Evolutionary conservation across 192 early-diverging fungal genomes (phyloP), one percentile per base, ranked within the genome.

Genomic region (Rhizoclosmatium globosum): DNA sequence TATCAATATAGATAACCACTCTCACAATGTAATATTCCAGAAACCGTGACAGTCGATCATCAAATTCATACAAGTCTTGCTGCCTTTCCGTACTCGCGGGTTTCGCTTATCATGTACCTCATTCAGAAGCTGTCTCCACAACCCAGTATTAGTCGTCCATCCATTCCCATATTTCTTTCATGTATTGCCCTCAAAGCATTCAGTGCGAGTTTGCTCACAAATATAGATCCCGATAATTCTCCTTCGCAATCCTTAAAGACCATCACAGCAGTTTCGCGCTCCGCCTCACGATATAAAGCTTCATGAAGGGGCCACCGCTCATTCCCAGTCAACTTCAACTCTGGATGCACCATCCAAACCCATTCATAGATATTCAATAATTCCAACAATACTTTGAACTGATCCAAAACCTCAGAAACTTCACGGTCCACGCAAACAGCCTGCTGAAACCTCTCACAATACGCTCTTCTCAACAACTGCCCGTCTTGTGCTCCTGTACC

Each of bases 241-340:
- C 6, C 66, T 17, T 11, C 11, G 39, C 66, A 68, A 68, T 68
- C 66, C 46, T 45, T 42, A 68, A 68, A 68, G n/a, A 68, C 42
- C 11, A 68, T 41, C 46, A 68, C 31, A 9, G 6, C 42, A 4
- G 66, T 46, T 11, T 43, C 66, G 15, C 15, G 4, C 0, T 68
- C 43, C 4, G 43, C 43, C 66, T 42, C n/a, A 13, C 39, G n/a
- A 44, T 44, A 42, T 19, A 68, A 68, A 46, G 66, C 66, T 13
- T 11, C 43, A 68, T 68, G 66, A 68, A 68, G n/a, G 11, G 66
- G 66, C 46, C 6, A 47, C 7, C 21, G n/a, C 21, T 31, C 31
- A 31, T 7, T 47, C 43, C 15, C 9, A 31, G n/a, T 47, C 1
- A 71, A 11, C 6, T 4, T 56, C 46, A 57, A 0, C 0, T 31